phyloP scores from a whole-genome alignment of 2,329 filamentous ascomycete genomes.

The Chaetomiaceae sp. region DNA sequence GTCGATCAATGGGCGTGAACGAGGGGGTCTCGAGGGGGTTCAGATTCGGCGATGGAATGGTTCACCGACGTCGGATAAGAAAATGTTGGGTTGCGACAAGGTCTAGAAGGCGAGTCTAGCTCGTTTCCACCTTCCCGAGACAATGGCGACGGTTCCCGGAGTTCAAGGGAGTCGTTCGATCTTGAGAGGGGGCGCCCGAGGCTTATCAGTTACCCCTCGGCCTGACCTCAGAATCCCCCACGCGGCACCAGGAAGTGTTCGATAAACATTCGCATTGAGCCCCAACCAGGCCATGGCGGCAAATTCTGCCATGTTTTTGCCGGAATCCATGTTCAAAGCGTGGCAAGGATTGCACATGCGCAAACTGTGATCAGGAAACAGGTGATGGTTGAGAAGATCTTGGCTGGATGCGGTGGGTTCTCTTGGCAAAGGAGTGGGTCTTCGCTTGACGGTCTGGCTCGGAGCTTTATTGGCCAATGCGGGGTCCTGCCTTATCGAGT shows the following conservation, averaged over 20 bases:
- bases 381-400: not conserved
- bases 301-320: too few relatives aligned
- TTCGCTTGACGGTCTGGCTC: too few relatives aligned
- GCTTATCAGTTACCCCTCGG: constrained; percentile 4
- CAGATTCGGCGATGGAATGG: too few relatives aligned
- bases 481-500: too few relatives aligned
- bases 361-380: not conserved
- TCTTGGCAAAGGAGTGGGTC: not conserved
- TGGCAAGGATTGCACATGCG: not conserved
- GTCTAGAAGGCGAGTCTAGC: too few relatives aligned
- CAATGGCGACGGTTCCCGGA: not conserved
- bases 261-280: not conserved
- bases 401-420: not conserved
- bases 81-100: too few relatives aligned
- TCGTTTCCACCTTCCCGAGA: not conserved
- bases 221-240: not conserved
- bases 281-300: too few relatives aligned
- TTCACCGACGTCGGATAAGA: too few relatives aligned
- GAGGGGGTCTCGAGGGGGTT: too few relatives aligned
- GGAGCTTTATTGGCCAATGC: too few relatives aligned
- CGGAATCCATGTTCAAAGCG: not conserved
- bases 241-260: not conserved
- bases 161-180: not conserved
- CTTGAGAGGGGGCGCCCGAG: too few relatives aligned
- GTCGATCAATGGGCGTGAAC: too few relatives aligned